A percentile compares a stretch with the other conserved stretches of the same genome.
phyloP scores from a whole-genome alignment of 495 filamentous ascomycete species.

The Penicillium cataractarum region DNA sequence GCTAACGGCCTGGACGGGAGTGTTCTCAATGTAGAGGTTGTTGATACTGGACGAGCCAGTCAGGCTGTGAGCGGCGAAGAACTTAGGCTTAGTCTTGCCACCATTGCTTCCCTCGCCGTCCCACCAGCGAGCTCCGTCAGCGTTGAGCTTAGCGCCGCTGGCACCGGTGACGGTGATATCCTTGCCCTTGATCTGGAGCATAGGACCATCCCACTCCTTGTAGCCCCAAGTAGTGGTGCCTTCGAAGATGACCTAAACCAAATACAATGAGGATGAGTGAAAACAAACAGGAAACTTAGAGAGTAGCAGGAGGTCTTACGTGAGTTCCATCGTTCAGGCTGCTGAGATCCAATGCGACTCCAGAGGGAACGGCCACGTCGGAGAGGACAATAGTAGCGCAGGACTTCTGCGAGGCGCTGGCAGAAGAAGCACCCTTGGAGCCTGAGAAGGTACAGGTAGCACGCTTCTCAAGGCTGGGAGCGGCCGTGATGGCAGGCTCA shows the following conservation, averaged over 20 bases:
- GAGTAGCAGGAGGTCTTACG: constrained; percentile 39
- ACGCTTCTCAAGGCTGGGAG: constrained; percentile 9
- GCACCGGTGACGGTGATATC: constrained; percentile 48
- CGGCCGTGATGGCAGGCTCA: constrained; percentile 8
- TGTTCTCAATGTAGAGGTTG: constrained; percentile 56
- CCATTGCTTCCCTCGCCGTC: constrained; percentile 55
- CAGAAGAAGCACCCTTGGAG: constrained; percentile 34
- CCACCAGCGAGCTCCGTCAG: constrained; percentile 53
- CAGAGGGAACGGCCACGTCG: constrained; percentile 54
- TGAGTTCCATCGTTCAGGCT: constrained; percentile 47
- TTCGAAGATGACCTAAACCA: constrained; percentile 49
- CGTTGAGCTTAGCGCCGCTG: constrained; percentile 45
- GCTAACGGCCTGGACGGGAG: constrained; percentile 65
- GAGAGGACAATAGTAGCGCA: constrained; percentile 56
- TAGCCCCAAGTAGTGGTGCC: constrained; percentile 58
- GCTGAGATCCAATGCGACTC: constrained; percentile 56
- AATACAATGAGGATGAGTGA: neutral
- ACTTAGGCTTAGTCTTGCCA: constrained; percentile 59
- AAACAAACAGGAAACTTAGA: neutral
- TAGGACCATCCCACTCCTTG: constrained; percentile 56
- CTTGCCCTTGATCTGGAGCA: constrained; percentile 50
- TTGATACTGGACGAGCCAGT: constrained; percentile 42
- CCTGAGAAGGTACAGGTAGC: constrained; percentile 53
- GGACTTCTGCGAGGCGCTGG: constrained; percentile 47
- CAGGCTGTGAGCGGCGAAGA: constrained; percentile 54